Percentiles rank a stretch among this genome's conserved stretches.
phyloP scores from a whole-genome alignment of 1,284 basidiomycete species.

The Porodaedalea pini region DNA sequence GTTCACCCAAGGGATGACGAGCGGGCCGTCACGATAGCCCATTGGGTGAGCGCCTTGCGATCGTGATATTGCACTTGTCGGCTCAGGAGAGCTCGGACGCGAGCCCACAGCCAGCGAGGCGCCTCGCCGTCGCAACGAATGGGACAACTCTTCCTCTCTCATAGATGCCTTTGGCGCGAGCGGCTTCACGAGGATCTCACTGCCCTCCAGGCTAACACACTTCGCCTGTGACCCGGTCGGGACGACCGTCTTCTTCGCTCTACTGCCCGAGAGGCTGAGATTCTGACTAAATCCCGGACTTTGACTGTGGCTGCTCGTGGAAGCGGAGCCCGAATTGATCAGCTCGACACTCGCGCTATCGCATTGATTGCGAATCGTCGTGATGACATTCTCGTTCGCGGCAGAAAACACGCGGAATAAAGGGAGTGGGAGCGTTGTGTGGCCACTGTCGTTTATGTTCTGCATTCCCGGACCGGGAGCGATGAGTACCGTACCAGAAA shows the following conservation, averaged over 20 bases:
- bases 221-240: slow-evolving; percentile 18
- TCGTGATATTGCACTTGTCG: slow-evolving; percentile 15
- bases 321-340: slow-evolving; percentile 49
- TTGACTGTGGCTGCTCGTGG: slow-evolving; percentile 57
- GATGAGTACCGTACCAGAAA: slow-evolving; percentile 62
- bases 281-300: slow-evolving; percentile 46
- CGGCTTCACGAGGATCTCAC: slow-evolving; percentile 15
- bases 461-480: slow-evolving; percentile 37
- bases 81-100: slow-evolving; percentile 23
- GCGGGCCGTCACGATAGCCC: slow-evolving; percentile 43
- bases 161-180: neutral
- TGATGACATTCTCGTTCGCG: slow-evolving; percentile 54
- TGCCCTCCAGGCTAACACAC: slow-evolving; percentile 13
- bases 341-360: slow-evolving; percentile 52
- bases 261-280: slow-evolving; percentile 20
- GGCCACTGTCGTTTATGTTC: slow-evolving; percentile 25
- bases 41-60: slow-evolving; percentile 32
- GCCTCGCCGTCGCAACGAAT: neutral
- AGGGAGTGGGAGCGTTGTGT: slow-evolving; percentile 50
- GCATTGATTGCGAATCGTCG: slow-evolving; percentile 54
- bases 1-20: slow-evolving; percentile 59
- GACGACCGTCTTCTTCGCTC: slow-evolving; percentile 9
- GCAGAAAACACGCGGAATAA: slow-evolving; percentile 65
- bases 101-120: slow-evolving; percentile 1
- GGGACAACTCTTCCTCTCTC: neutral